Conservation (phyloP, 2,329 filamentous ascomycete species). For the Albifimbria verrucaria region DNA sequence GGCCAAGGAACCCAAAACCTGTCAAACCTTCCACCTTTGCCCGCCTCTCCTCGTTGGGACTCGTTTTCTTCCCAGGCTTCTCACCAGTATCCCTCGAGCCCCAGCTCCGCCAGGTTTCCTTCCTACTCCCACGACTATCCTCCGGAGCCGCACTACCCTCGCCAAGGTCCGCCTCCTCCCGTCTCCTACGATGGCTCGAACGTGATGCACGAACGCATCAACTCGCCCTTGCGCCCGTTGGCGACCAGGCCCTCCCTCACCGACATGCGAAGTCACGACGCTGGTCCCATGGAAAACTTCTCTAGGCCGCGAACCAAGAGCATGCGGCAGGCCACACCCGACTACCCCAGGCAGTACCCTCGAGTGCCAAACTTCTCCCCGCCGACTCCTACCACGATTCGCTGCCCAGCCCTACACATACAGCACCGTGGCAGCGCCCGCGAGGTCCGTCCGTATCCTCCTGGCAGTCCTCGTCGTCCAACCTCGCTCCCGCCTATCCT, state of each 20-base stretch:
- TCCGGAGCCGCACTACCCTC: constrained; percentile 8
- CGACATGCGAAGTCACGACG: constrained; percentile 32
- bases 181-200: constrained; percentile 18
- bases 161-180: not conserved
- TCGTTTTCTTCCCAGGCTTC: constrained; percentile 24
- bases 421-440: constrained; percentile 39
- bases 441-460: constrained; percentile 47
- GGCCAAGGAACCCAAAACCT: constrained; percentile 14
- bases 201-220: constrained; percentile 20
- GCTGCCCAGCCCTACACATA: constrained; percentile 23
- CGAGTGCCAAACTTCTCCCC: constrained; percentile 22
- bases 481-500: constrained; percentile 40
- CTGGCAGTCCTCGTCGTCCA: constrained; percentile 38
- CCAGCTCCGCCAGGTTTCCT: constrained; percentile 11
- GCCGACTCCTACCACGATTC: constrained; percentile 26
- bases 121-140: constrained; percentile 10
- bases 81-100: constrained; percentile 20
- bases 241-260: constrained; percentile 27
- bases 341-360: constrained; percentile 25
- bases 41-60: constrained; percentile 45
- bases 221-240: constrained; percentile 25
- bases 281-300: constrained; percentile 50
- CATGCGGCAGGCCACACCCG: constrained; percentile 39
- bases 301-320: constrained; percentile 57
- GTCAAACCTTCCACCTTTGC: constrained; percentile 29